phyloP scores from a whole-genome alignment of 805 yeast genomes.

The Yarrowia phangngaensis region DNA sequence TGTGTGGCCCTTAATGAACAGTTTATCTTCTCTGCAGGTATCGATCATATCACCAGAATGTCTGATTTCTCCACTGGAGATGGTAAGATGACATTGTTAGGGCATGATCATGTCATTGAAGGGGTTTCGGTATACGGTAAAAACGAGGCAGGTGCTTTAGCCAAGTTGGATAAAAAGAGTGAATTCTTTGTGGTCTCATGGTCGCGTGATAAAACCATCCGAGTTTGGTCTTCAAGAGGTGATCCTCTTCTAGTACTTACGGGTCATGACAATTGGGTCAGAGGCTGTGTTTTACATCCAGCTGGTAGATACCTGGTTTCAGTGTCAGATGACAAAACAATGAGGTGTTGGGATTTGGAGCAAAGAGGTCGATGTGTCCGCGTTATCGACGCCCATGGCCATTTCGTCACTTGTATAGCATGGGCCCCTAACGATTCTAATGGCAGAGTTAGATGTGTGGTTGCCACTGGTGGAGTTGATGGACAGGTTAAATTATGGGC shows the following conservation, averaged over 20 bases:
- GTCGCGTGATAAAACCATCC: slow-evolving; percentile 71
- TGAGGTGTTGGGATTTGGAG: slow-evolving; percentile 72
- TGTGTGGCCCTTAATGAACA: slow-evolving; percentile 43
- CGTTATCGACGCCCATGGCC: slow-evolving; percentile 61
- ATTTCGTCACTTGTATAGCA: slow-evolving; percentile 61
- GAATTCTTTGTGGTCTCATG: slow-evolving; percentile 68
- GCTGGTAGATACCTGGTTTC: slow-evolving; percentile 65
- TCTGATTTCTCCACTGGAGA: slow-evolving; percentile 64
- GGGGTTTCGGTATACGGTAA: slow-evolving; percentile 53
- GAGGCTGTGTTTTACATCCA: slow-evolving; percentile 66
- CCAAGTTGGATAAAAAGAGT: slow-evolving; percentile 36
- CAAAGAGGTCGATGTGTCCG: slow-evolving; percentile 46
- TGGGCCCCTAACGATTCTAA: slow-evolving; percentile 42
- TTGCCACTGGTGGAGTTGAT: slow-evolving; percentile 65
- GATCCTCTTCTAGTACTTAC: slow-evolving; percentile 51
- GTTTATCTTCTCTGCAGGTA: slow-evolving; percentile 67
- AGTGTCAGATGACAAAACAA: slow-evolving; percentile 73
- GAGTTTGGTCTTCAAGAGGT: slow-evolving; percentile 72
- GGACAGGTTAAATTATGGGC: slow-evolving; percentile 55
- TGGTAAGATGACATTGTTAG: slow-evolving; percentile 61
- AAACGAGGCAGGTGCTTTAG: slow-evolving; percentile 30
- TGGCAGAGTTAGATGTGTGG: slow-evolving; percentile 54
- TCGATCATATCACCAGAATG: slow-evolving; percentile 69
- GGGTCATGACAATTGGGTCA: slow-evolving; percentile 89
- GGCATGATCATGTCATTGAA: slow-evolving; percentile 83